phyloP scores from a whole-genome alignment of 176 grass and related monocot genomes.

The Oryza longistaminata region DNA sequence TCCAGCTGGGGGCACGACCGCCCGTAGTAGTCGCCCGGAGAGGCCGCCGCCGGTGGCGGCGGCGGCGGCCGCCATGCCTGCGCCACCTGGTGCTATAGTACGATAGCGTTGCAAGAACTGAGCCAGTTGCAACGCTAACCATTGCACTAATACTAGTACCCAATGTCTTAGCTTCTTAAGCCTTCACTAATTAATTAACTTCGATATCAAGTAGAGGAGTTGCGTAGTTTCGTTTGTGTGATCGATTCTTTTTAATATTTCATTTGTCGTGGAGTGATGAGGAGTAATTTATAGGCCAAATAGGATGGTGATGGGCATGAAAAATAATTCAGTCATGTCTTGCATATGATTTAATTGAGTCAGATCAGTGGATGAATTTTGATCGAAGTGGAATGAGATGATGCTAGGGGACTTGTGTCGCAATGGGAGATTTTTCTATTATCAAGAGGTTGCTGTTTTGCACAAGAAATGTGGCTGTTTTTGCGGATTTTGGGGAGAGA shows the following conservation, averaged over 20 bases:
- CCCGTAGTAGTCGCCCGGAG: conserved; percentile 9
- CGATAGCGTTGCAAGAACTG: not conserved
- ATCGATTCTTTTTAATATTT: not conserved
- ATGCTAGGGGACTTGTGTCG: too few species aligned
- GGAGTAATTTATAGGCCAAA: not conserved
- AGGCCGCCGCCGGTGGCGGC: not conserved
- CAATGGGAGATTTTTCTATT: too few species aligned
- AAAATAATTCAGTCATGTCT: not conserved
- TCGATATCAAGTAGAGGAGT: not conserved
- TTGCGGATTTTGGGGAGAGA: too few species aligned
- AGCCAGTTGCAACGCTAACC: not conserved
- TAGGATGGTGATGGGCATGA: not conserved
- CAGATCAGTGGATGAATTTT: not conserved
- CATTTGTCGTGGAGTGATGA: not conserved
- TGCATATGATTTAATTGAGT: not conserved
- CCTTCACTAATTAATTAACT: not conserved
- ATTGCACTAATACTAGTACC: not conserved
- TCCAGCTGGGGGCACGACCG: not conserved
- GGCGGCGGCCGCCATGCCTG: not conserved
- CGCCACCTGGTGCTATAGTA: not conserved
- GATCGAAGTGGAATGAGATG: too few species aligned
- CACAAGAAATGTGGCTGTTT: too few species aligned
- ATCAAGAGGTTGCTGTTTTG: too few species aligned
- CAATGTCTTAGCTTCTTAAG: not conserved
- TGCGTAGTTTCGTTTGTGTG: not conserved